Base-by-base conservation (phyloP, 2,329 filamentous ascomycete species). In the Arthrobotrys musiformis region DNA sequence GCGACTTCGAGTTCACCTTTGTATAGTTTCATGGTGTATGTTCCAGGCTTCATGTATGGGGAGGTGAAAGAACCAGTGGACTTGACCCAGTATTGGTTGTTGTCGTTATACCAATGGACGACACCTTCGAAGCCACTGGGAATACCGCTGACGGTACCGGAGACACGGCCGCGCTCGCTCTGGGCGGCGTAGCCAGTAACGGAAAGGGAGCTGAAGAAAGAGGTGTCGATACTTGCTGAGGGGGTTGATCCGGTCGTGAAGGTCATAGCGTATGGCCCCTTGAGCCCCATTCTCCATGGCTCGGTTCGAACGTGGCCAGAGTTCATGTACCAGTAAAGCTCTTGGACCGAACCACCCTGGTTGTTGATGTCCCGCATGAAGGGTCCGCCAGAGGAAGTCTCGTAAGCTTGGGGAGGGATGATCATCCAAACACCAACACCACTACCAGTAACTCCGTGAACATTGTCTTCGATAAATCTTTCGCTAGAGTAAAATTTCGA, bases 401-500 rank as follows among this genome's bases (percentile, higher is more conserved):
- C 90, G 60, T 89, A 89, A 37, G 87, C 84, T 61, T 84, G 83
- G 9, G 84, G 85, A 44, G 87, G 86, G 60, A 87, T 85, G 66
- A 90, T 84, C 82, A 91, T 88, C 82, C 89, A 91, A 9, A 88
- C 89, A 79, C 83, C 82, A 66, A 81, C 80, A 30, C 82, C 83
- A 74, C 84, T 85, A 22, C 87, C 86, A 73, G 86, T 86, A 40
- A 90, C 87, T 82, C 90, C 91, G 81, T 90, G 89, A 26, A 87
- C 86, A 50, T 88, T 84, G 79, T 90, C 89, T 81, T 92, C 90
- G 81, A 92, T 91, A 83, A 90, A 91, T n/a, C 89, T 86, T 78
- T 90, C 85, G 73, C 88, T 89, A 1, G 88, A 90, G 84, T 90
- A 92, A 84, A 91, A 92, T 82, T 92, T 92, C 83, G 87, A 89